Percentiles rank a stretch among this genome's conserved stretches.
These are phyloP conservation scores for Kwoniella dendrophila DNA, from an alignment of 768 basidiomycete genomes.

Conservation along the genomic window DNA sequence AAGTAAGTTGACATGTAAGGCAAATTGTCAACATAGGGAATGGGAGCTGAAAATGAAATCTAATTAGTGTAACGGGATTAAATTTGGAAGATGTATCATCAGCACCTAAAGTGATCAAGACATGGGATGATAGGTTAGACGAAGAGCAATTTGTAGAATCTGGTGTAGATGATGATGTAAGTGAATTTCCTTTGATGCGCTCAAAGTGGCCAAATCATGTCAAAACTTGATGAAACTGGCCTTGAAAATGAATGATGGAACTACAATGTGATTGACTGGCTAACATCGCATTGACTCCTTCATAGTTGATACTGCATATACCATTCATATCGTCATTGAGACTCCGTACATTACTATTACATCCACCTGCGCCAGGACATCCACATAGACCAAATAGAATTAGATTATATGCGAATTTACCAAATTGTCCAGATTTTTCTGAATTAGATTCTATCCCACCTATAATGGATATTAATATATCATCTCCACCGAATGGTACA, in stretches of 20 bases:
- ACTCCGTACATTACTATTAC: constrained; percentile 51
- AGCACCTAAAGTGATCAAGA: constrained; percentile 52
- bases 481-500: constrained; percentile 24
- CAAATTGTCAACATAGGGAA: too few species aligned
- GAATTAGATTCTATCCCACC: constrained; percentile 49
- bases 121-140: constrained; percentile 52
- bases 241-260: background rate
- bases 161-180: constrained; percentile 55
- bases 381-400: constrained; percentile 48
- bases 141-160: constrained; percentile 45
- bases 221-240: background rate
- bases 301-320: constrained; percentile 54
- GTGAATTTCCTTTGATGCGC: constrained; percentile 10
- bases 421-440: constrained; percentile 49
- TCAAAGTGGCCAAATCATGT: constrained; percentile 2
- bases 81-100: constrained; percentile 45
- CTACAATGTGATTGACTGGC: background rate
- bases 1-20: too few species aligned
- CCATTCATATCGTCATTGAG: constrained; percentile 53
- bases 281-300: too few species aligned
- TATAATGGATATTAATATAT: constrained; percentile 51
- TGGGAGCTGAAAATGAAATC: too few species aligned
- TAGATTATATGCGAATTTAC: constrained; percentile 49
- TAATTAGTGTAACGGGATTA: constrained; percentile 53
- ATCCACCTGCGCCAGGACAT: constrained; percentile 48